Evolutionary conservation across 495 filamentous ascomycete species (phyloP), one percentile per base, ranked within the genome.

Genomic region (Xylaria longipes): DNA sequence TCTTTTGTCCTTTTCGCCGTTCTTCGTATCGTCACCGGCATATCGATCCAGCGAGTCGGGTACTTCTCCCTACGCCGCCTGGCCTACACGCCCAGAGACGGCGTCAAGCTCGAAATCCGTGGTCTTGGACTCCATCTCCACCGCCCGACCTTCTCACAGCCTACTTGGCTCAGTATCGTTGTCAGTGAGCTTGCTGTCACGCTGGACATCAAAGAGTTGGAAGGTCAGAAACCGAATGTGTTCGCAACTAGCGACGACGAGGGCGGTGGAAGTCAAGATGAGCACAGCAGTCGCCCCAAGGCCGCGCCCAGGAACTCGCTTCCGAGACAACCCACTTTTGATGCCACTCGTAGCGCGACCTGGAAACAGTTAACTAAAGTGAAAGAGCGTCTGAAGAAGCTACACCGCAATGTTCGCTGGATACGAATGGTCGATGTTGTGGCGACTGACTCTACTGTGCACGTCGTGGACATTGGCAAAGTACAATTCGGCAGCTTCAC

Each of bases 1-100:
- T 93, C 94, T 70, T 98, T 99, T 78, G 89, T 98, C 67, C 80
- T 98, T 68, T 97, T 99, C 81, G 96, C 97, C 71, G 88, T 98
- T 72, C 83, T 98, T 70, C 93, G 96, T 25, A 94, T 98, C 74
- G 80, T 96, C 68, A 98, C 95, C 68, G 97, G 96, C 66, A 85
- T 99, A 50, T 99, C 96, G 2, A 97, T 99, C 73, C 96, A 99
- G 81, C 91, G 96, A 63, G 86, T 98, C 64, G 96, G 96, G 35
- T 97, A 95, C 74, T 91, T 95, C 71, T 97, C 94, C 35, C 85
- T 99, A 63, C 91, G 94, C 72, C 92, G 95, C 67, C 92, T 98
- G 64, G 89, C 93, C 65, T 98, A 97, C 81, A 91, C 92, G 17
- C 93, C 93, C 27, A 89, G 83, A 79, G 93, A 97, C 86, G 96